Percentiles rank a stretch among this genome's conserved stretches.
Conservation (phyloP, 2,329 filamentous ascomycete species). For the Apiospora aurea region DNA sequence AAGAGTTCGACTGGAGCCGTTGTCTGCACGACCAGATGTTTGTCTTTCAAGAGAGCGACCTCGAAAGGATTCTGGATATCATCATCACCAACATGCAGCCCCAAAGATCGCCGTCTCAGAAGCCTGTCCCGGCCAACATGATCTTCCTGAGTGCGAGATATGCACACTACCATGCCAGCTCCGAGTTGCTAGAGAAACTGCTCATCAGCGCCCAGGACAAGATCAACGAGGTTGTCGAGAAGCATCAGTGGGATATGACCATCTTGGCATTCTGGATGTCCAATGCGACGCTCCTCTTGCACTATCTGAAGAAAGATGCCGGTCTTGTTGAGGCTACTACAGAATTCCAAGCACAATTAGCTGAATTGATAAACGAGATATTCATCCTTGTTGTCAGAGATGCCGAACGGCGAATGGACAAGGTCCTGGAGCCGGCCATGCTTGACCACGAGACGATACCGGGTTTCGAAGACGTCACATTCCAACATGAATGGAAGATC, state of each 20-base stretch:
- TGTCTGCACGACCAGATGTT: constrained; percentile 99
- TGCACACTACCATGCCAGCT: constrained; percentile 93
- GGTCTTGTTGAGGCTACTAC: constrained; percentile 82
- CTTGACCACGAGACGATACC: constrained; percentile 98
- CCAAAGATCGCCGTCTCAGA: constrained; percentile 93
- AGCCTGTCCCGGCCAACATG: constrained; percentile 96
- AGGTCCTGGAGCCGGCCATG: constrained; percentile 91
- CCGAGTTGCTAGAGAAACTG: constrained; percentile 81
- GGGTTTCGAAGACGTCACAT: constrained; percentile 94
- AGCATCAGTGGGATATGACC: constrained; percentile 98
- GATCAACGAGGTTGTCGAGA: constrained; percentile 96
- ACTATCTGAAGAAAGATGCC: constrained; percentile 94
- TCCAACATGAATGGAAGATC: constrained; percentile 98
- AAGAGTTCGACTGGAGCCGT: constrained; percentile 94
- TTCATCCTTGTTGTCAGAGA: constrained; percentile 98
- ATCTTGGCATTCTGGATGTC: constrained; percentile 99
- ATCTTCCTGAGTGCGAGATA: constrained; percentile 95
- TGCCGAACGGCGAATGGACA: constrained; percentile 94
- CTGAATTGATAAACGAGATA: constrained; percentile 96
- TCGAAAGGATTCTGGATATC: constrained; percentile 91
- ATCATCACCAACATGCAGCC: constrained; percentile 98
- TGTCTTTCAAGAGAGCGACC: constrained; percentile 94
- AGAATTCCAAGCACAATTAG: constrained; percentile 90
- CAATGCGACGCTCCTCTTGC: constrained; percentile 91
- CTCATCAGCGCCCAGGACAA: constrained; percentile 90